A percentile compares a stretch with the other conserved stretches of the same genome.
Conservation (phyloP, 2,329 filamentous ascomycete genomes). For the Arthrobotrys conoides region DNA sequence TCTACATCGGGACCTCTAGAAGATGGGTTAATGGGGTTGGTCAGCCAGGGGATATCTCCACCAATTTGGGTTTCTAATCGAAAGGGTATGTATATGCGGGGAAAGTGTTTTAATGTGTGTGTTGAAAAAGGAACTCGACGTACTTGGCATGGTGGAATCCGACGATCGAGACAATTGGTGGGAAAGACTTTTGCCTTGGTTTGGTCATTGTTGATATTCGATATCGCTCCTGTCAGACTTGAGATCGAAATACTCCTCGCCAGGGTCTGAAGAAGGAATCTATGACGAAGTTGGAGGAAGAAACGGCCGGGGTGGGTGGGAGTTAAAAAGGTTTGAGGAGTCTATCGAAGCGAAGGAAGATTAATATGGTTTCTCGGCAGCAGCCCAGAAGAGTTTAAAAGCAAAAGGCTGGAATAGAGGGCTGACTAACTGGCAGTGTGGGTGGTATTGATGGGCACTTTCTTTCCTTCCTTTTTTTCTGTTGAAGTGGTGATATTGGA, state of each 20-base stretch:
- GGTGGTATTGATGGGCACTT: conserved; percentile 3
- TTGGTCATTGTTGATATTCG: conserved; percentile 38
- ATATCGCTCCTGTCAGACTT: conserved; percentile 3
- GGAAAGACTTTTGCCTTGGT: conserved; percentile 68
- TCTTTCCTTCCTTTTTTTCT: background rate
- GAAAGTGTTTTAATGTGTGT: background rate
- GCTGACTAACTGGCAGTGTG: conserved; percentile 14
- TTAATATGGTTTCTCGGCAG: conserved; percentile 24
- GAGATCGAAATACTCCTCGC: background rate
- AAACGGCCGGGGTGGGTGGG: conserved; percentile 13
- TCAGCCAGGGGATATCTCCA: conserved; percentile 6
- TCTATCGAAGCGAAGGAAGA: conserved; percentile 21
- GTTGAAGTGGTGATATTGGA: background rate
- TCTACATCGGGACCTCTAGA: conserved; percentile 89
- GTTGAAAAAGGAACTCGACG: conserved; percentile 31
- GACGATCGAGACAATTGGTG: conserved; percentile 82
- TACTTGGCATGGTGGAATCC: conserved; percentile 84
- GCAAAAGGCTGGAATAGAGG: conserved; percentile 4
- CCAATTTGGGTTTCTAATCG: conserved; percentile 1
- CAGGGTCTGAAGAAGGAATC: conserved; percentile 11
- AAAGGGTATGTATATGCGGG: conserved; percentile 33
- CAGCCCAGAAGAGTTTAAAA: conserved; percentile 22
- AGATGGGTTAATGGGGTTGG: background rate
- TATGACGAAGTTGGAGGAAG: conserved; percentile 14
- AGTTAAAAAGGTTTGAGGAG: conserved; percentile 19